Evolutionary conservation across 2,329 filamentous ascomycete genomes (phyloP).

Genomic region (Endocalyx cinctus): DNA sequence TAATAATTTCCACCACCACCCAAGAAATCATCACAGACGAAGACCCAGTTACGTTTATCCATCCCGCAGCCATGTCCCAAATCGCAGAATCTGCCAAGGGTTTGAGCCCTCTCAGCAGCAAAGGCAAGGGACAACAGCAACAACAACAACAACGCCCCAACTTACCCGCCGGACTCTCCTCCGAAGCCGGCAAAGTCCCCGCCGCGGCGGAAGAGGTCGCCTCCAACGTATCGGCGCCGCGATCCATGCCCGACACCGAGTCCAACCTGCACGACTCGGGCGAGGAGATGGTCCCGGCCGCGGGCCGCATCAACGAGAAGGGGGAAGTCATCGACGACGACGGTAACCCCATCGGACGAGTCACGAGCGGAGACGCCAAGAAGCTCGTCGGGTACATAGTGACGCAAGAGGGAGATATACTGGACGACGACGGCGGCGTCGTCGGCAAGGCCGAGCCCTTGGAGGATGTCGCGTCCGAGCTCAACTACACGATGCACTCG

Average conservation of each 20-base stretch:
- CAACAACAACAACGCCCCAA: no score
- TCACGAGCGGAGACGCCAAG: slow-evolving; percentile 25
- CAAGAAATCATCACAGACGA: slow-evolving; percentile 17
- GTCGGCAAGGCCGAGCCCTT: slow-evolving; percentile 30
- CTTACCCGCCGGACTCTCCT: neutral
- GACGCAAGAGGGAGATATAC: slow-evolving; percentile 31
- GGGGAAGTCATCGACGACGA: slow-evolving; percentile 55
- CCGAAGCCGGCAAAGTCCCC: slow-evolving; percentile 4
- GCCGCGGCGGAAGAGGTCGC: slow-evolving; percentile 11
- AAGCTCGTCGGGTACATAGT: slow-evolving; percentile 28
- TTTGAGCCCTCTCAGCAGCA: slow-evolving; percentile 11
- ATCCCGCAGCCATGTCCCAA: slow-evolving; percentile 26
- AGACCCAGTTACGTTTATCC: slow-evolving; percentile 19
- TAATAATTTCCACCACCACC: slow-evolving; percentile 14
- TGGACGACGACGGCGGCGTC: slow-evolving; percentile 25
- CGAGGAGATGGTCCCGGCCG: slow-evolving; percentile 30
- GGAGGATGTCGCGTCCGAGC: slow-evolving; percentile 24
- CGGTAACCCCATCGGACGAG: slow-evolving; percentile 41
- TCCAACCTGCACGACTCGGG: slow-evolving; percentile 13
- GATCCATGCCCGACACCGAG: slow-evolving; percentile 22
- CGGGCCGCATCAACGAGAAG: slow-evolving; percentile 44
- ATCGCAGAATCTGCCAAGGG: slow-evolving; percentile 17
- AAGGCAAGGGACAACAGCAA: slow-evolving; percentile 12
- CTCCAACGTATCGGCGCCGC: slow-evolving; percentile 16
- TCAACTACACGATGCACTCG: slow-evolving; percentile 26